A percentile compares a stretch with the other conserved stretches of the same genome.
Conservation (phyloP, 2,329 filamentous ascomycete genomes). For the Pestalotiopsis fici region DNA sequence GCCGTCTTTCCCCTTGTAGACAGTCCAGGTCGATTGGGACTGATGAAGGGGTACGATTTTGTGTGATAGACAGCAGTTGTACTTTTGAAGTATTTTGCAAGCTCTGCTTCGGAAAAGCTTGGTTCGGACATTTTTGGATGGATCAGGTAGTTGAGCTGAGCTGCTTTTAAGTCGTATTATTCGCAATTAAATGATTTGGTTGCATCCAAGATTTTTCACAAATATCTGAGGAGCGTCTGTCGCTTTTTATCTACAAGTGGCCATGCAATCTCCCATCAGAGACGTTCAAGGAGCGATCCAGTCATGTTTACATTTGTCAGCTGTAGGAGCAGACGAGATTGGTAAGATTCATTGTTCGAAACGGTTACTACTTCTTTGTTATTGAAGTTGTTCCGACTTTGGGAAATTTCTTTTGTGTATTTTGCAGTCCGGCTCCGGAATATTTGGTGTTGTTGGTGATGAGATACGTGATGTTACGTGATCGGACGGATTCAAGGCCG, state of each 20-base stretch:
- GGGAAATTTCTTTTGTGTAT: neutral
- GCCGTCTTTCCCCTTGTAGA: conserved; percentile 7
- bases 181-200: neutral
- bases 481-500: conserved; percentile 18
- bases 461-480: conserved; percentile 15
- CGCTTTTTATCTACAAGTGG: neutral
- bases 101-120: neutral
- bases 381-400: neutral
- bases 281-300: neutral
- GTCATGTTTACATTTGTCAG: neutral
- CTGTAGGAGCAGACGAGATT: neutral
- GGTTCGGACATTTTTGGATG: neutral
- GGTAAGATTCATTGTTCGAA: neutral
- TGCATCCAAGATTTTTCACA: neutral
- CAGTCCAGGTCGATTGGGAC: neutral
- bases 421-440: neutral
- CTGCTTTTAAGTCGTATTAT: neutral
- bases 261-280: neutral
- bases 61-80: neutral
- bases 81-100: neutral
- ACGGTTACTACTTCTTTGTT: neutral
- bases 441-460: neutral
- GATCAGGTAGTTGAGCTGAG: neutral
- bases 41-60: conserved; percentile 1
- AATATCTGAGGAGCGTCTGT: neutral